These are phyloP conservation scores for Hordeum pubiflorum DNA, from an alignment of 202 grass and related monocot genomes.

Conservation along the genomic window DNA sequence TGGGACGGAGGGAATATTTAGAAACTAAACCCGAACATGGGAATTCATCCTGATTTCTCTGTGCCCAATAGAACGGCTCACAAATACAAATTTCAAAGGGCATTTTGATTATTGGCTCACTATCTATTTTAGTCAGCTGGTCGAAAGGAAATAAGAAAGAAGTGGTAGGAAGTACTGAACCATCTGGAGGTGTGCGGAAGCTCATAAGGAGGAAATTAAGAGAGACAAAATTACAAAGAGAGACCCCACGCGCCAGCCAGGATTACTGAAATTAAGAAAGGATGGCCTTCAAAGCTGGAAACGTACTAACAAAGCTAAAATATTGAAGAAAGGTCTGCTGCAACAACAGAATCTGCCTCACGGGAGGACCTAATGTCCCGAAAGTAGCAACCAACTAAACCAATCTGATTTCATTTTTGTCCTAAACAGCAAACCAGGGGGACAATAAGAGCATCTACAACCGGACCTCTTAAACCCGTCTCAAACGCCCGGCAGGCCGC, in stretches of 20 bases:
- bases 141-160: neutral
- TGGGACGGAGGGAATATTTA: no score
- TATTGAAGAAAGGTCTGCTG: neutral
- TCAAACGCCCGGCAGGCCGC: no score
- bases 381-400: neutral
- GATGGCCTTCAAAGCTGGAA: neutral
- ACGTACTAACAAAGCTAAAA: neutral
- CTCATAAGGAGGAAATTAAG: neutral
- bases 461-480: no score
- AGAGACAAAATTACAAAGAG: neutral
- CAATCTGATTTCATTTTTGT: neutral
- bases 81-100: no score
- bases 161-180: neutral
- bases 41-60: no score
- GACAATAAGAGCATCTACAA: no score
- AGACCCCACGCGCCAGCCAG: neutral
- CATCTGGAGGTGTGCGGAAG: no score
- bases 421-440: neutral
- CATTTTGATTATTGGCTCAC: no score
- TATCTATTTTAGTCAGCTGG: no score
- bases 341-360: neutral
- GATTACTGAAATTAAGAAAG: neutral
- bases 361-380: neutral
- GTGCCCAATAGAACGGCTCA: no score
- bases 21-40: no score